Evolutionary conservation across 495 filamentous ascomycete species (phyloP), one percentile per base, ranked within the genome.

Genomic region (Beverwykella pulmonaria): DNA sequence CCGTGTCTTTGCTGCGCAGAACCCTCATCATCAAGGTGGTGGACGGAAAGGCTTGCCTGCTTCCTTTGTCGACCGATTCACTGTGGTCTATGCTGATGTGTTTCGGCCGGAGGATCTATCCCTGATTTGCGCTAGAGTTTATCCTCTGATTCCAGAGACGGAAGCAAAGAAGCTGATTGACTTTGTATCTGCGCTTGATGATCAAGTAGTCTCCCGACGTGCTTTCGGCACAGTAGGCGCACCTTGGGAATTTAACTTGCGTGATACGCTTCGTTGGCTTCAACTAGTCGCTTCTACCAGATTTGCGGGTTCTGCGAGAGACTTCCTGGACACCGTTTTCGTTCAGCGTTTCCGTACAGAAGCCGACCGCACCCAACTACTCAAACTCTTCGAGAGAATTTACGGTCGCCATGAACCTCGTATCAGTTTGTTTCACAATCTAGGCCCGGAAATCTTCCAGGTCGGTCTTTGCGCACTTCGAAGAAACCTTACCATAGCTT

Each of bases 21-120:
- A 99, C 71, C 95, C 95, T 19, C 93, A 98, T 78, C 91, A 95
- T 73, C 95, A 98, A 75, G 95, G 95, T 58, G 93, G 92, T 49
- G 95, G 95, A 5, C 84, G 95, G 72, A 99, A 99, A 79, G 95
- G 95, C 12, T 79, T 99, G 59, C 95, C 95, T 2, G 88, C 88
- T 58, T 98, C 94, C 6, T 99, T 99, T 59, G 93, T 98, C 46
- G 96, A 99, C 75, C 90, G 95, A 49, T 99, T 99, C 73, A 96
- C 93, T 32, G 93, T 99, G 1, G 95, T 98, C 0, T 98, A 97
- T 80, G 89, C 93, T 64, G 95, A 98, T 71, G 84, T 88, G 27
- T 93, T 97, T 74, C 90, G 82, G 19, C 79, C 90, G 50, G 80
- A 89, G 52, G 95, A 99, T 80, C 74, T 98, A 67, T 82, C 86